Evolutionary conservation across 2,329 filamentous ascomycete species (phyloP).

Genomic region (Orbilia quercus): DNA sequence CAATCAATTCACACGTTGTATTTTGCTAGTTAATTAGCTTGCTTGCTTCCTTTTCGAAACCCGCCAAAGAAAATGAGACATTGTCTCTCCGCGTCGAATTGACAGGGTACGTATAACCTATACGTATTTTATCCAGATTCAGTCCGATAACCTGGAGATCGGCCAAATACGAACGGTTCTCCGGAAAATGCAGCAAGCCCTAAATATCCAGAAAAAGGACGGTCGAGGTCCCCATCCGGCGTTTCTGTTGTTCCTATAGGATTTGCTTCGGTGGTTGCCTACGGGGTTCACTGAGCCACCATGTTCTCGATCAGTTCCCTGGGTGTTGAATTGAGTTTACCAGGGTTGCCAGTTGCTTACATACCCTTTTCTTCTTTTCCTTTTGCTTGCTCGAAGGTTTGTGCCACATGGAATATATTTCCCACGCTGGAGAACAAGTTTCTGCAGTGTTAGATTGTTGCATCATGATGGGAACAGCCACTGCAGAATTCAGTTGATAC

Average conservation of each 20-base stretch:
- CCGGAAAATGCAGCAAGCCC: conserved; percentile 6
- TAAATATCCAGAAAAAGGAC: too few species aligned
- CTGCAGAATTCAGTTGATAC: not conserved
- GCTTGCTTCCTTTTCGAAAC: not conserved
- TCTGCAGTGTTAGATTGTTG: conserved; percentile 19
- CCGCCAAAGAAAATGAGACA: conserved; percentile 22
- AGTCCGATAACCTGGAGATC: not conserved
- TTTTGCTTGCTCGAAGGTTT: conserved; percentile 33
- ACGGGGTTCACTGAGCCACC: conserved; percentile 9
- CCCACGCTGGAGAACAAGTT: conserved; percentile 22
- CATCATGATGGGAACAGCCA: conserved; percentile 9
- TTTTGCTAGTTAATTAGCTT: too few species aligned
- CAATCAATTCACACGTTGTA: too few species aligned
- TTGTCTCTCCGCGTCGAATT: conserved; percentile 14
- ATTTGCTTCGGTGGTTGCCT: conserved; percentile 20
- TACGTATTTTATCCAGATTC: conserved; percentile 26
- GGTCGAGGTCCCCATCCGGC: conserved; percentile 3
- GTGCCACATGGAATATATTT: conserved; percentile 53
- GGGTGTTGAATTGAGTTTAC: conserved; percentile 26
- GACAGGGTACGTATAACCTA: conserved; percentile 9
- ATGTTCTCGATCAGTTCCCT: conserved; percentile 12
- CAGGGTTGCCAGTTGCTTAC: conserved; percentile 6
- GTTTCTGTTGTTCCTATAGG: not conserved
- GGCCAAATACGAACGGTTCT: conserved; percentile 7
- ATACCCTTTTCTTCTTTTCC: conserved; percentile 4